Conservation (phyloP, 805 yeast species). For the Suhomyces pyralidae region DNA sequence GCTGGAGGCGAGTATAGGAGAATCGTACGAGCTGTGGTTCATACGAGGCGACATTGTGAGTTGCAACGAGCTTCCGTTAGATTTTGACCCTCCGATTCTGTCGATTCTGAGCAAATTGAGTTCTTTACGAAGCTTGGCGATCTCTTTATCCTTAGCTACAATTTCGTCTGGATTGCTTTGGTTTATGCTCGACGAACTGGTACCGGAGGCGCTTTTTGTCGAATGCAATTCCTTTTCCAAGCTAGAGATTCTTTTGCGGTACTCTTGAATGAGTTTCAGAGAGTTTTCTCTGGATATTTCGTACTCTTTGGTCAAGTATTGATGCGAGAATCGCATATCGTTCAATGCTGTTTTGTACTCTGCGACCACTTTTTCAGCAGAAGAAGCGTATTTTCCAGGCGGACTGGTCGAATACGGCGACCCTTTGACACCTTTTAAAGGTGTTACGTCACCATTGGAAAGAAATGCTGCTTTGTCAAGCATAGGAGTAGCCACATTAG, state of each 20-base stretch:
- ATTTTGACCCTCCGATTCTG: constrained; percentile 32
- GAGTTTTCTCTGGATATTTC: constrained; percentile 63
- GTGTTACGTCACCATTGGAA: not conserved
- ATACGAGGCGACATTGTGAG: constrained; percentile 5
- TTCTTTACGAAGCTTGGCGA: constrained; percentile 43
- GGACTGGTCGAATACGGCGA: constrained; percentile 22
- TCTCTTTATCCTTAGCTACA: constrained; percentile 36
- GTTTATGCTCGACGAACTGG: not conserved
- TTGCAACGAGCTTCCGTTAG: not conserved
- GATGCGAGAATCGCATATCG: constrained; percentile 71
- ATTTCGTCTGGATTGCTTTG: constrained; percentile 5
- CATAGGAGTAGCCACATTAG: not conserved
- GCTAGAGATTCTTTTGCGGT: constrained; percentile 47
- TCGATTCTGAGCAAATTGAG: constrained; percentile 45
- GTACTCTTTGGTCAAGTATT: constrained; percentile 62
- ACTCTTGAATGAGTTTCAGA: constrained; percentile 48
- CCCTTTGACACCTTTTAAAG: constrained; percentile 22
- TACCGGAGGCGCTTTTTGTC: not conserved
- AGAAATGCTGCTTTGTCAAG: not conserved
- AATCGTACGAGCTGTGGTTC: constrained; percentile 4
- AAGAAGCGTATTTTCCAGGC: not conserved
- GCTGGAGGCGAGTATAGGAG: constrained; percentile 6
- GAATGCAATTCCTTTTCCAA: constrained; percentile 45
- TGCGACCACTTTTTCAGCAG: constrained; percentile 20
- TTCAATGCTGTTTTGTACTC: constrained; percentile 57